These are phyloP conservation scores for Dorcoceras hygrometricum DNA, from an alignment of 257 asterid genomes.

Conservation along the genomic window DNA sequence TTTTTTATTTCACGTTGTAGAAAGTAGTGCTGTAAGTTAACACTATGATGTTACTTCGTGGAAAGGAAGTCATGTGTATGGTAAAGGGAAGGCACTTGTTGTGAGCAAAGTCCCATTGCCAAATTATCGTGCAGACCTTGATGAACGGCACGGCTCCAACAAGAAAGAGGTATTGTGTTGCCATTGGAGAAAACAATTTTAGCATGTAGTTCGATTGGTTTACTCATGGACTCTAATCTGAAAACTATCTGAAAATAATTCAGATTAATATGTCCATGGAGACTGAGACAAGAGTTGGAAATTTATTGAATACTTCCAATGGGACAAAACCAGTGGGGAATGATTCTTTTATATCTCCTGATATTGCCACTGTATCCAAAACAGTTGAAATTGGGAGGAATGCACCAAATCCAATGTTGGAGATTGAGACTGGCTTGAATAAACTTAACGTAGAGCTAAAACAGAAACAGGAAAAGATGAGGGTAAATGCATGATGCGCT, in stretches of 20 bases:
- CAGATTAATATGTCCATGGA: conserved; percentile 87
- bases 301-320: conserved; percentile 55
- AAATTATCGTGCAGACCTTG: conserved; percentile 94
- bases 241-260: too few relatives aligned
- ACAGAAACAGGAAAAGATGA: conserved; percentile 71
- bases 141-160: conserved; percentile 86
- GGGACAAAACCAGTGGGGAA: conserved; percentile 31
- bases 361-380: conserved; percentile 38
- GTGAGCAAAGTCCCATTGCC: conserved; percentile 93
- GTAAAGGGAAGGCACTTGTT: conserved; percentile 88
- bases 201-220: conserved; percentile 13
- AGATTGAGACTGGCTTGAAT: conserved; percentile 43
- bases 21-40: conserved; percentile 20
- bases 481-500: conserved; percentile 46
- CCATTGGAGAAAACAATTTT: conserved; percentile 12
- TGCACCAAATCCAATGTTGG: conserved; percentile 25
- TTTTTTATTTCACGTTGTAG: conserved; percentile 6
- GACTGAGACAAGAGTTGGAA: conserved; percentile 74
- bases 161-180: conserved; percentile 66
- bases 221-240: conserved; percentile 22
- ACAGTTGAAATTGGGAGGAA: conserved; percentile 35
- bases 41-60: conserved; percentile 40
- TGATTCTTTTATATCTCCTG: conserved; percentile 45
- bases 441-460: conserved; percentile 58
- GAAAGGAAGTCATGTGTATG: conserved; percentile 88